These are phyloP conservation scores for Cucurbita argyrosperma DNA, from an alignment of 306 rosid genomes.

Conservation along the genomic window DNA sequence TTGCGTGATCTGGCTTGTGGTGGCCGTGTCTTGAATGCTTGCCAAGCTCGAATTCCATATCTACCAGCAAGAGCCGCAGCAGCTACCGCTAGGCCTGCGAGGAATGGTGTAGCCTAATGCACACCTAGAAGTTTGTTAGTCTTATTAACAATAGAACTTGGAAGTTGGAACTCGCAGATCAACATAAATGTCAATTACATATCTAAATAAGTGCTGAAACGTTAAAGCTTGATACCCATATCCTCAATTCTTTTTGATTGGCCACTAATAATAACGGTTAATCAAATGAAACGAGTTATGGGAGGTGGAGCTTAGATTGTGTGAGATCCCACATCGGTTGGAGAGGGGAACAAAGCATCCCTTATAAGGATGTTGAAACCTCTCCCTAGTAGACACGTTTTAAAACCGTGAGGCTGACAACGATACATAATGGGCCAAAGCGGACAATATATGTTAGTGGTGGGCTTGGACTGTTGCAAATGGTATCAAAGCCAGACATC, in stretches of 20 bases:
- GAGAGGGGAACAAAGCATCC: too few relatives aligned
- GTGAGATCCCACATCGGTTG: too few relatives aligned
- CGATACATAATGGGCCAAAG: too few relatives aligned
- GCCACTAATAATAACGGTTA: background rate
- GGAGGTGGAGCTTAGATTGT: background rate
- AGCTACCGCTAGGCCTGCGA: conserved; percentile 64
- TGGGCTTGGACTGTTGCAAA: background rate
- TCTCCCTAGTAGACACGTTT: too few relatives aligned
- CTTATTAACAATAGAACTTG: background rate
- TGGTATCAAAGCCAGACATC: too few relatives aligned
- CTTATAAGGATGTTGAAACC: too few relatives aligned
- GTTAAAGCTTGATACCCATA: background rate
- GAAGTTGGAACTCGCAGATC: too few relatives aligned
- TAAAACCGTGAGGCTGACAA: too few relatives aligned
- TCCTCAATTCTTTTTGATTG: background rate
- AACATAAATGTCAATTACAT: background rate
- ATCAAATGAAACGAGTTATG: background rate
- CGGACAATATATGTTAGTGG: too few relatives aligned
- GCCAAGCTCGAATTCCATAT: conserved; percentile 60
- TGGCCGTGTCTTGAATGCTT: conserved; percentile 48
- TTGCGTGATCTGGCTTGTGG: conserved; percentile 33
- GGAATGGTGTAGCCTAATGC: conserved; percentile 52
- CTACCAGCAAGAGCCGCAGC: conserved; percentile 59
- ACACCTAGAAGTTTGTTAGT: conserved; percentile 8
- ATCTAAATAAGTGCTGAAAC: background rate